Evolutionary conservation across 2,329 filamentous ascomycete species (phyloP).

Genomic region (Macrophomina pseudophaseolina): DNA sequence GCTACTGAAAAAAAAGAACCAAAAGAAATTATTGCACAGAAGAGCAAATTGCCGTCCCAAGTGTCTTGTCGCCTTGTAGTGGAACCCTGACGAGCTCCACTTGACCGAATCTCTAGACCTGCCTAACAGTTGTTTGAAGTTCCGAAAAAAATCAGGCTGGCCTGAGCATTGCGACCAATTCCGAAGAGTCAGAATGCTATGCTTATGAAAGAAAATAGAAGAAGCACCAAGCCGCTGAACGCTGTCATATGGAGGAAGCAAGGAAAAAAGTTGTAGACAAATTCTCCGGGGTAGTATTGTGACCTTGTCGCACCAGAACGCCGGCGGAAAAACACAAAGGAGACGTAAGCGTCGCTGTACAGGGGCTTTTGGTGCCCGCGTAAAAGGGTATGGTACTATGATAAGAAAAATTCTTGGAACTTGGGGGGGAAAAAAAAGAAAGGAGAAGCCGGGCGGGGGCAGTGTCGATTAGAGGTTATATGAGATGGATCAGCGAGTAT

Average conservation of each 20-base stretch:
- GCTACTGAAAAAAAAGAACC: neutral
- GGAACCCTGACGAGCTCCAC: constrained; percentile 5
- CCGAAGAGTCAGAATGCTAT: constrained; percentile 8
- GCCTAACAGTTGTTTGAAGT: neutral
- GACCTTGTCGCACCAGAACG: constrained; percentile 22
- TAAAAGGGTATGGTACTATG: constrained; percentile 26
- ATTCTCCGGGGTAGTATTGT: constrained; percentile 11
- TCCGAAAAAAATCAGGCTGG: neutral
- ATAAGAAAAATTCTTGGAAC: constrained; percentile 13
- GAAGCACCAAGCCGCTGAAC: constrained; percentile 22
- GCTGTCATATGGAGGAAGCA: constrained; percentile 16
- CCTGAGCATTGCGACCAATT: constrained; percentile 4
- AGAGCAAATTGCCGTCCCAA: constrained; percentile 21
- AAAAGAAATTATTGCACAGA: constrained; percentile 10
- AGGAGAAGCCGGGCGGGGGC: constrained; percentile 12
- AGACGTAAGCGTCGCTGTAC: constrained; percentile 27
- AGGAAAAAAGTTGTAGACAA: constrained; percentile 16
- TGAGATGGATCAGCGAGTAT: neutral
- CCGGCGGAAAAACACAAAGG: constrained; percentile 24
- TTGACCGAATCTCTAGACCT: neutral
- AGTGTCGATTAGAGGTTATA: constrained; percentile 9
- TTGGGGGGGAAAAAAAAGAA: constrained; percentile 13
- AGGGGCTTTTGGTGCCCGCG: constrained; percentile 17
- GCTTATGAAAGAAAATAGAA: constrained; percentile 2
- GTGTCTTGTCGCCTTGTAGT: constrained; percentile 1